A percentile compares a stretch with the other conserved stretches of the same genome.
Evolutionary conservation across 768 basidiomycete species (phyloP).

Genomic region (Cantharellus anzutake): DNA sequence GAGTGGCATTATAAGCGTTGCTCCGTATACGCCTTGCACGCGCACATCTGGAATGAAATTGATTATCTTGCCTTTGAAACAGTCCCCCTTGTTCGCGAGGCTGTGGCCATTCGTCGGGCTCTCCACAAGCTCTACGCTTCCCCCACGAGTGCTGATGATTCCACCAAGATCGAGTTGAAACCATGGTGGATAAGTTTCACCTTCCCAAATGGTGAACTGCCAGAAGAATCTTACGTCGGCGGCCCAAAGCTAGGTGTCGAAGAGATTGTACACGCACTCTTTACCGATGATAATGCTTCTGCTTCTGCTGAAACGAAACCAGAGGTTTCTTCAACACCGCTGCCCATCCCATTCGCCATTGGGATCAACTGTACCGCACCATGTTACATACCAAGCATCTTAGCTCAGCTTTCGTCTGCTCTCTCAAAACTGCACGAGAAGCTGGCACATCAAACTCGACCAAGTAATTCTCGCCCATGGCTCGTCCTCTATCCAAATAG

Average conservation of each 20-base stretch:
- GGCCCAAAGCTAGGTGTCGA: conserved; percentile 14
- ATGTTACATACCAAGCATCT: conserved; percentile 23
- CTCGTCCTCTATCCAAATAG: conserved; percentile 61
- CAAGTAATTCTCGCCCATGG: conserved; percentile 20
- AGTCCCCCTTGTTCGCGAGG: conserved; percentile 45
- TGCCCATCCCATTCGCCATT: conserved; percentile 30
- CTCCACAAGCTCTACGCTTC: conserved; percentile 22
- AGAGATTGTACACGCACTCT: conserved; percentile 23
- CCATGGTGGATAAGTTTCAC: conserved; percentile 63
- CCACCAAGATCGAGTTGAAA: conserved; percentile 20
- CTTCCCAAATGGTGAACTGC: conserved; percentile 16
- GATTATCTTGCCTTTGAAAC: conserved; percentile 66
- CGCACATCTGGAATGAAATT: conserved; percentile 32
- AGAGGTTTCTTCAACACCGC: not conserved
- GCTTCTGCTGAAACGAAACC: no score
- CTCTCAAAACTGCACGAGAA: conserved; percentile 6
- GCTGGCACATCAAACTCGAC: not conserved
- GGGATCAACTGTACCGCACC: conserved; percentile 59
- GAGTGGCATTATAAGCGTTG: conserved; percentile 48
- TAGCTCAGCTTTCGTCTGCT: conserved; percentile 20
- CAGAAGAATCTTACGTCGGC: conserved; percentile 6
- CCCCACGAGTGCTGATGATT: conserved; percentile 8
- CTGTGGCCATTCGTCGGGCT: conserved; percentile 42
- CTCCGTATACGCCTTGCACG: conserved; percentile 29
- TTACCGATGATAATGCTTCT: conserved; percentile 2